phyloP scores from a whole-genome alignment of 2,329 filamentous ascomycete species.

The Neurospora crassa region DNA sequence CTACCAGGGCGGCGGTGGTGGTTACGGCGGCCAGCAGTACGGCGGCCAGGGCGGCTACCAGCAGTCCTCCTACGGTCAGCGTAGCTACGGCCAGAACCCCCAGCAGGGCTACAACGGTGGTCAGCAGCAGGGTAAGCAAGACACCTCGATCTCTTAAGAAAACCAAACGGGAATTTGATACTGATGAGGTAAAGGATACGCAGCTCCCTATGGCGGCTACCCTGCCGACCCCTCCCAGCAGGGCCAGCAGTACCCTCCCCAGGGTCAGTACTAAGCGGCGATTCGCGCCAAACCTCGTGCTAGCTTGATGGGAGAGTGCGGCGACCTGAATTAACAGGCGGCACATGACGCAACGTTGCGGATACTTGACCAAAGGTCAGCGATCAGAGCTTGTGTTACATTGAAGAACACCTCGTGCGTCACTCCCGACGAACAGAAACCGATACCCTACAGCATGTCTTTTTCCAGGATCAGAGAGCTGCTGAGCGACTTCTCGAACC shows the following conservation, averaged over 20 bases:
- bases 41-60: background rate
- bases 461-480: background rate
- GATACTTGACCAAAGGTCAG: background rate
- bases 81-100: background rate
- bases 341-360: background rate
- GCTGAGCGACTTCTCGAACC: background rate
- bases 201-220: background rate
- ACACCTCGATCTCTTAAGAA: background rate
- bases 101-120: background rate
- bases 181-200: background rate
- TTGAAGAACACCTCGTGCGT: background rate
- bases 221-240: slow-evolving; percentile 31
- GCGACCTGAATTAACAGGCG: background rate
- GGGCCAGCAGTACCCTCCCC: slow-evolving; percentile 22
- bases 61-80: background rate
- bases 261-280: background rate
- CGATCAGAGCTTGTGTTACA: background rate
- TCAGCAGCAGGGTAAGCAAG: slow-evolving; percentile 10
- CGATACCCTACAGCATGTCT: background rate
- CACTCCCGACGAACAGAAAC: background rate
- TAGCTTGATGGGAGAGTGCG: background rate
- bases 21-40: background rate
- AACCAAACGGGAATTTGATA: background rate
- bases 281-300: background rate
- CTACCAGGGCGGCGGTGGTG: background rate